A percentile compares a stretch with the other conserved stretches of the same genome.
phyloP scores from a whole-genome alignment of 208 protist species.

The Trypanosomatidae sp. region DNA sequence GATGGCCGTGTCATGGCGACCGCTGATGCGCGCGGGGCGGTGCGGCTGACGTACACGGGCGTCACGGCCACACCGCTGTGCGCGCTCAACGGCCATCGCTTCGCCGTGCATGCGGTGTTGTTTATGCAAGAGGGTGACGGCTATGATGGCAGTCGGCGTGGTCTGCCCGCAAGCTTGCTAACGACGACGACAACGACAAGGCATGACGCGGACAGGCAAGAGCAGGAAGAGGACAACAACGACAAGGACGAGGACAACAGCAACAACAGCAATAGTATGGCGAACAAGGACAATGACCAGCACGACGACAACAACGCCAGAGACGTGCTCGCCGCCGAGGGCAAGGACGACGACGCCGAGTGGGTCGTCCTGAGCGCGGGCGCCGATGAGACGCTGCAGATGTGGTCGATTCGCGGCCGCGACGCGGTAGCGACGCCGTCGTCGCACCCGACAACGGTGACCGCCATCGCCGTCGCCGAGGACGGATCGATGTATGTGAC shows the following conservation, averaged over 20 bases:
- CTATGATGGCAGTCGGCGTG: no score
- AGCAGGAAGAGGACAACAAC: no score
- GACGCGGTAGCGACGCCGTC: background rate
- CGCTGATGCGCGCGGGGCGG: conserved; percentile 46
- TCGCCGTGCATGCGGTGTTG: conserved; percentile 25
- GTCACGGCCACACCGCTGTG: conserved; percentile 32
- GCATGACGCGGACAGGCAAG: no score
- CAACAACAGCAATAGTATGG: background rate
- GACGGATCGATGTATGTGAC: conserved; percentile 49
- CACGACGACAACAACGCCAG: background rate
- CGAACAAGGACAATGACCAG: background rate
- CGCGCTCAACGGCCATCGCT: conserved; percentile 52
- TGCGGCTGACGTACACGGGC: conserved; percentile 44
- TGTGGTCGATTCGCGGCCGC: conserved; percentile 16
- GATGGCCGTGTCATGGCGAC: conserved; percentile 62
- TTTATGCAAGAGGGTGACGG: no score
- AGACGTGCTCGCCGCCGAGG: conserved; percentile 9
- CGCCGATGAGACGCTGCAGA: conserved; percentile 27
- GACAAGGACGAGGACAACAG: no score
- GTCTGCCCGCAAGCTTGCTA: no score
- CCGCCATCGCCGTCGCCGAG: conserved; percentile 22
- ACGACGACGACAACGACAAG: no score
- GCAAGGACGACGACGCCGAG: conserved; percentile 21
- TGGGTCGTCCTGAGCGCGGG: conserved; percentile 21
- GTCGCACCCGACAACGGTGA: conserved; percentile 35